phyloP scores from a whole-genome alignment of 305 asterid genomes.

The Solanum chacoense region DNA sequence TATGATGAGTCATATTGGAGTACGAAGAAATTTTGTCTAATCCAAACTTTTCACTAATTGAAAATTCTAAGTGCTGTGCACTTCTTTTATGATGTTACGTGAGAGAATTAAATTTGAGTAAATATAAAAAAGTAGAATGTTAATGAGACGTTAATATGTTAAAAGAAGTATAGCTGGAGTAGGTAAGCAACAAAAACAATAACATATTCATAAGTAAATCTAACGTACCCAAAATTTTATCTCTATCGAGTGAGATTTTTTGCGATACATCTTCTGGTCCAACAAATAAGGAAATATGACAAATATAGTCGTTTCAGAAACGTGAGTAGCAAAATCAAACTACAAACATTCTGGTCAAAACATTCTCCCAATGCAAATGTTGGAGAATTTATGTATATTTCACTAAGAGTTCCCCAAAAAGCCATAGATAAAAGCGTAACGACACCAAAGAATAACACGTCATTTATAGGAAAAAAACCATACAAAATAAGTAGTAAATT shows the following conservation, averaged over 20 bases:
- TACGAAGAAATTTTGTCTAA: not conserved
- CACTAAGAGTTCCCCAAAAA: not conserved
- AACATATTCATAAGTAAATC: fast-evolving
- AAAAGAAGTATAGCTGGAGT: not conserved
- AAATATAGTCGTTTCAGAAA: not conserved
- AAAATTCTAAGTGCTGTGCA: not conserved
- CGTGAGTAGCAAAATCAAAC: not conserved
- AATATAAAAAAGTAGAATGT: not conserved
- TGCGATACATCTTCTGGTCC: not conserved
- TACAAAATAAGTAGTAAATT: not conserved
- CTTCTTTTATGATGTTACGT: not conserved
- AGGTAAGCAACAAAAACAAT: not conserved
- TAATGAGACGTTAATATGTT: not conserved
- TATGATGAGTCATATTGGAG: not conserved
- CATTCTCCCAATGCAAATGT: not conserved
- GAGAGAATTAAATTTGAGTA: not conserved
- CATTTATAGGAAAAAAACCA: not conserved
- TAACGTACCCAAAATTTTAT: fast-evolving
- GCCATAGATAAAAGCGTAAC: not conserved
- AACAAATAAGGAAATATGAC: not conserved
- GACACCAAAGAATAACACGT: not conserved
- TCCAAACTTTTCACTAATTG: not conserved
- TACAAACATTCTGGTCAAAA: not conserved
- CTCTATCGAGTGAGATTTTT: too few relatives aligned
- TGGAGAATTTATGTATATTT: not conserved